These are phyloP conservation scores for Kickxella alabastrina DNA, from an alignment of 192 early-diverging fungal genomes.

Conservation along the genomic window DNA sequence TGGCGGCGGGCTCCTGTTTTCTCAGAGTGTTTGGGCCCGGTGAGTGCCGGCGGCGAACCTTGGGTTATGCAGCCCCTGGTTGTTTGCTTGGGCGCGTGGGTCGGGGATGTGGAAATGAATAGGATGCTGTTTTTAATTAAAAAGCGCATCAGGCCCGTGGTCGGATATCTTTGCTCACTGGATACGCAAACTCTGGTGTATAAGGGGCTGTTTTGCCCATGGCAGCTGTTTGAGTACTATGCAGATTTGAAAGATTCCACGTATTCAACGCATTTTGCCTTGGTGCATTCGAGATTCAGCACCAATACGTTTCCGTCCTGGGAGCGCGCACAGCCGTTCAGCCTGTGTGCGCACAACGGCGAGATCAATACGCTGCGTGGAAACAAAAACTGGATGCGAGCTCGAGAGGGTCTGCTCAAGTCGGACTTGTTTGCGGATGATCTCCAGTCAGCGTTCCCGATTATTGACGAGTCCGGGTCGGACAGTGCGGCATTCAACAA, in stretches of 20 bases:
- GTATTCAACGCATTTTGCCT: slow-evolving; percentile 88
- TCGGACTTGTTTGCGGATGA: slow-evolving; percentile 75
- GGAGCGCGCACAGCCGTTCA: slow-evolving; percentile 99
- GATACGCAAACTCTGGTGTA: slow-evolving; percentile 92
- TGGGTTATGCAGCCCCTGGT: slow-evolving; percentile 91
- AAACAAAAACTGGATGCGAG: slow-evolving; percentile 99
- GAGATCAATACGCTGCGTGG: slow-evolving; percentile 99
- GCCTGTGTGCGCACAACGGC: slow-evolving; percentile 98
- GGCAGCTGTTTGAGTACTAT: slow-evolving; percentile 93
- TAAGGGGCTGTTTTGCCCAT: slow-evolving; percentile 94
- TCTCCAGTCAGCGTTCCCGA: slow-evolving; percentile 81
- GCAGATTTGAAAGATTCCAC: slow-evolving; percentile 78
- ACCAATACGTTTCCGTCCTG: slow-evolving; percentile 99
- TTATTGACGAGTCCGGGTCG: slow-evolving; percentile 92
- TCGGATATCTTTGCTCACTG: slow-evolving; percentile 92
- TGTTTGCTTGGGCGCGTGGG: slow-evolving; percentile 46
- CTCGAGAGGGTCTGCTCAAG: slow-evolving; percentile 91
- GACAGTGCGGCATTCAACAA: slow-evolving; percentile 98
- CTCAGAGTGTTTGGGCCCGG: slow-evolving; percentile 86
- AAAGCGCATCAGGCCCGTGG: slow-evolving; percentile 85
- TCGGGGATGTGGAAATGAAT: slow-evolving; percentile 61
- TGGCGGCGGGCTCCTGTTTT: slow-evolving; percentile 90
- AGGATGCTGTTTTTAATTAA: slow-evolving; percentile 84
- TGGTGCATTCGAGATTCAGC: slow-evolving; percentile 98
- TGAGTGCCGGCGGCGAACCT: slow-evolving; percentile 86